These are phyloP conservation scores for Yamadazyma membranifaciens DNA, from an alignment of 1,139 yeast genomes.

Conservation along the genomic window DNA sequence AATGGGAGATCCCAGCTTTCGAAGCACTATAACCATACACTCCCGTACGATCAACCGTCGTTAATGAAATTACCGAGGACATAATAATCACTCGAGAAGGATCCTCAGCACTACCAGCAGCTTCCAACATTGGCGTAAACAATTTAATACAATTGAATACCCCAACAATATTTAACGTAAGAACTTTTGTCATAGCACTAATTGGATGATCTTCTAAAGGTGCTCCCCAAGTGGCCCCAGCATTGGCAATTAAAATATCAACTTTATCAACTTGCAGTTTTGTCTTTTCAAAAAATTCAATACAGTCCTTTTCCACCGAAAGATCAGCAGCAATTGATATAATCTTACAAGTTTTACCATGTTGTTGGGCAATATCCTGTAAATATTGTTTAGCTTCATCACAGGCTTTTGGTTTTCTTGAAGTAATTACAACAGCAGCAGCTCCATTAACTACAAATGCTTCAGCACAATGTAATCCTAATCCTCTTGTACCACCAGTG, in stretches of 20 bases:
- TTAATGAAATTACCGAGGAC: conserved; percentile 58
- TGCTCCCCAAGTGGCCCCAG: conserved; percentile 84
- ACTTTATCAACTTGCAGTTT: conserved; percentile 41
- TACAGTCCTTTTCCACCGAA: conserved; percentile 51
- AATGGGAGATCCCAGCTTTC: conserved; percentile 73
- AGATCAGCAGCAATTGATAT: conserved; percentile 62
- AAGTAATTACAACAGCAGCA: conserved; percentile 59
- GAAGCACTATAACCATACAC: conserved; percentile 73
- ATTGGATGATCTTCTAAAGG: conserved; percentile 62
- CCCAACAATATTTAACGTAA: conserved; percentile 67
- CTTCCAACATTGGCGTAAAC: conserved; percentile 56
- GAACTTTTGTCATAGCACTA: conserved; percentile 60
- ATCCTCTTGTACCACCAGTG: conserved; percentile 81
- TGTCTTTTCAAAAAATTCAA: conserved; percentile 45
- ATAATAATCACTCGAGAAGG: conserved; percentile 68
- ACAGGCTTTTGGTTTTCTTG: conserved; percentile 66
- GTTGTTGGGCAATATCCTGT: conserved; percentile 43
- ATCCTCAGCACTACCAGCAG: conserved; percentile 54
- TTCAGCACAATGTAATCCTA: conserved; percentile 70
- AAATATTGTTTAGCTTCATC: conserved; percentile 55
- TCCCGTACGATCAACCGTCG: conserved; percentile 49
- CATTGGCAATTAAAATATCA: conserved; percentile 71
- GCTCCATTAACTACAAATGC: conserved; percentile 65
- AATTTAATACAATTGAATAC: conserved; percentile 67
- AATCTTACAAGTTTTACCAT: conserved; percentile 44